phyloP scores from a whole-genome alignment of 2,329 filamentous ascomycete species.

The Catunica adiposa region DNA sequence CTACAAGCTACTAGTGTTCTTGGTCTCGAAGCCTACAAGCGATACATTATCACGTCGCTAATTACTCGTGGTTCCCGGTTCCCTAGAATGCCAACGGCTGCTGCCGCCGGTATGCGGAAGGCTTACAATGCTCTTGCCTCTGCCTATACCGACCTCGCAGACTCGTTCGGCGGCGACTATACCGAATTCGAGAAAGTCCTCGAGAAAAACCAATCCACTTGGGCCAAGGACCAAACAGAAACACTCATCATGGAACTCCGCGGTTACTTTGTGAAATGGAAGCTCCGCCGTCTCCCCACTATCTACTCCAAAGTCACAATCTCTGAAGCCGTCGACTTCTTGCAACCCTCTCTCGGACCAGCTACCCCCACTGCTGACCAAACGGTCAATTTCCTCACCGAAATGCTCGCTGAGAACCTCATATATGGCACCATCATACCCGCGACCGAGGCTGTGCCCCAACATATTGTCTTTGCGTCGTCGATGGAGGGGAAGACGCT shows the following conservation, averaged over 20 bases:
- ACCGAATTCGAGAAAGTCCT: constrained; percentile 44
- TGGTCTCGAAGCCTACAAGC: constrained; percentile 82
- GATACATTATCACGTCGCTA: constrained; percentile 67
- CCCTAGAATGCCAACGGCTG: background rate
- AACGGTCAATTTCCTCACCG: constrained; percentile 30
- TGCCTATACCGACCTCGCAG: constrained; percentile 54
- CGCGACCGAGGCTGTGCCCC: constrained; percentile 23
- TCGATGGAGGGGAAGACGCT: constrained; percentile 16
- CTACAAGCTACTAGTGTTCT: constrained; percentile 47
- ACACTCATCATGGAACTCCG: constrained; percentile 55
- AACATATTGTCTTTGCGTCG: constrained; percentile 35
- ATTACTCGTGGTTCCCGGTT: constrained; percentile 44
- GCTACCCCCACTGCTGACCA: constrained; percentile 27
- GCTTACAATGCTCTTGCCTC: constrained; percentile 35
- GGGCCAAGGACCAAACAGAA: constrained; percentile 55
- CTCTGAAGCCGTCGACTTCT: constrained; percentile 33
- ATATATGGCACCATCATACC: constrained; percentile 36
- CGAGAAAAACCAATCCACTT: constrained; percentile 39
- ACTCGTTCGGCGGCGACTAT: constrained; percentile 41
- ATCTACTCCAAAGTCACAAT: constrained; percentile 50
- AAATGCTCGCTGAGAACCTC: constrained; percentile 40
- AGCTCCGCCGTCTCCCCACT: constrained; percentile 54
- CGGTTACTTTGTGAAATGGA: constrained; percentile 56
- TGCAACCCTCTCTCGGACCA: constrained; percentile 35
- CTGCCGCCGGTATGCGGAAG: constrained; percentile 5